These are phyloP conservation scores for Leishmania turanica DNA, from an alignment of 208 protist genomes.

Conservation along the genomic window DNA sequence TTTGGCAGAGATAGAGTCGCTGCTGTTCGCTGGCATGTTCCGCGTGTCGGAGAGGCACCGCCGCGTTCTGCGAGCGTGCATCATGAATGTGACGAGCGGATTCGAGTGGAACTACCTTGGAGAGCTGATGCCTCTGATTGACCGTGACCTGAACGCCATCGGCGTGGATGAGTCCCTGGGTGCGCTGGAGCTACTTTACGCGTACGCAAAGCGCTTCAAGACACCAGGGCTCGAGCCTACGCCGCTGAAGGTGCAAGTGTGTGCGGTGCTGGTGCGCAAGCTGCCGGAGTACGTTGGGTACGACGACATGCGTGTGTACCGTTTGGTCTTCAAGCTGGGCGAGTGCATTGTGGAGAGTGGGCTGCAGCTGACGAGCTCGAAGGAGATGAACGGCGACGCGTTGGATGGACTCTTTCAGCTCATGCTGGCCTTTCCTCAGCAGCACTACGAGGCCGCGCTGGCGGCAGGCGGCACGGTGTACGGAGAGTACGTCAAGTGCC, in stretches of 20 bases:
- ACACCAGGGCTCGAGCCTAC: slow-evolving; percentile 49
- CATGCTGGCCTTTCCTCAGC: slow-evolving; percentile 66
- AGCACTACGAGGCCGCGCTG: slow-evolving; percentile 49
- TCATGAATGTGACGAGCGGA: slow-evolving; percentile 63
- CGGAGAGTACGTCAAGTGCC: slow-evolving; percentile 70
- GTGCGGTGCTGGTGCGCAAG: slow-evolving; percentile 38
- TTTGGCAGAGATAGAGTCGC: slow-evolving; percentile 60
- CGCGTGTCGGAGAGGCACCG: slow-evolving; percentile 59
- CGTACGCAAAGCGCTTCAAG: slow-evolving; percentile 77
- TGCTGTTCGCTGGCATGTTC: slow-evolving; percentile 70
- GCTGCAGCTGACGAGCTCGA: slow-evolving; percentile 45
- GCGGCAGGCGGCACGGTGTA: slow-evolving; percentile 57
- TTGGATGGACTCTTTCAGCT: slow-evolving; percentile 68
- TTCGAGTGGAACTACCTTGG: slow-evolving; percentile 86
- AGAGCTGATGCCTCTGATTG: slow-evolving; percentile 66
- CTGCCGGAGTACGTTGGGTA: slow-evolving; percentile 69
- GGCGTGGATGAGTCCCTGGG: slow-evolving; percentile 37
- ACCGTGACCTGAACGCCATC: slow-evolving; percentile 21
- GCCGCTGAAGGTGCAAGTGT: slow-evolving; percentile 52
- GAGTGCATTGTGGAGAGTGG: slow-evolving; percentile 76
- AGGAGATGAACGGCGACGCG: slow-evolving; percentile 42
- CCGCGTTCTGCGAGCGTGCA: slow-evolving; percentile 61
- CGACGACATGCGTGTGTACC: slow-evolving; percentile 69
- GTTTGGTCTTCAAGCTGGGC: slow-evolving; percentile 76
- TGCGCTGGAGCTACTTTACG: slow-evolving; percentile 74